A percentile compares a stretch with the other conserved stretches of the same genome.
phyloP scores from a whole-genome alignment of 2,329 filamentous ascomycete species.

The Chrysosporium keratinophilum region DNA sequence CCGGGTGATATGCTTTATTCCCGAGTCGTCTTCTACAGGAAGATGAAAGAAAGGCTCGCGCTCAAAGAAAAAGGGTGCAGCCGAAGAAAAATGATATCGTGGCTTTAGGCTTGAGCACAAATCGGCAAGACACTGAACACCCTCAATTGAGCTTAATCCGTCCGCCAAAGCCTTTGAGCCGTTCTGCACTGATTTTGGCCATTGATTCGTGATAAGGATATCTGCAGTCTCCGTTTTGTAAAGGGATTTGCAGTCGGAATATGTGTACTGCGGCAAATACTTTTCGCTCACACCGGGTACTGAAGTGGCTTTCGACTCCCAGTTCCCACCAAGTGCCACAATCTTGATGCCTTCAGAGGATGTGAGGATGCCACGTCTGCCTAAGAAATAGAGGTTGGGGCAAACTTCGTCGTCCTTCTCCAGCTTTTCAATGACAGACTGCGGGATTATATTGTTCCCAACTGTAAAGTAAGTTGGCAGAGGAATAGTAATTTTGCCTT shows the following conservation, averaged over 20 bases:
- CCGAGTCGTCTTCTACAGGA: conserved; percentile 43
- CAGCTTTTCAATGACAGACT: conserved; percentile 59
- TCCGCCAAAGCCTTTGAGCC: conserved; percentile 56
- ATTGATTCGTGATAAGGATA: conserved; percentile 75
- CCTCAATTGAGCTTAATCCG: conserved; percentile 41
- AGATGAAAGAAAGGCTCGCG: conserved; percentile 81
- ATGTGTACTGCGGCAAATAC: conserved; percentile 65
- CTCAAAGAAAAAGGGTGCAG: conserved; percentile 67
- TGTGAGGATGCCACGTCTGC: conserved; percentile 76
- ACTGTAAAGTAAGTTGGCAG: conserved; percentile 87
- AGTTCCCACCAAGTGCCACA: conserved; percentile 67
- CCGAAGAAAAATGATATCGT: conserved; percentile 77
- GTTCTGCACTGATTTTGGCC: conserved; percentile 64
- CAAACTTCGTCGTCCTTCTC: conserved; percentile 65
- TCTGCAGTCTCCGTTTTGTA: conserved; percentile 69
- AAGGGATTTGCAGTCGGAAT: conserved; percentile 64
- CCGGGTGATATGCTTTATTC: conserved; percentile 58
- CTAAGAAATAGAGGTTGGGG: conserved; percentile 81
- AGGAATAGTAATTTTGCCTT: conserved; percentile 62
- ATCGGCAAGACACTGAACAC: conserved; percentile 62
- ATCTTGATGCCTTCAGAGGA: conserved; percentile 83
- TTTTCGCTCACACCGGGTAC: conserved; percentile 46
- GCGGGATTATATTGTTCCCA: conserved; percentile 61
- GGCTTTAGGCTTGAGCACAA: conserved; percentile 71
- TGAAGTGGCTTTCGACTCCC: conserved; percentile 44